Evolutionary conservation across 257 asterid species (phyloP), one percentile per base, ranked within the genome.

Genomic region (Thymus quinquecostatus): DNA sequence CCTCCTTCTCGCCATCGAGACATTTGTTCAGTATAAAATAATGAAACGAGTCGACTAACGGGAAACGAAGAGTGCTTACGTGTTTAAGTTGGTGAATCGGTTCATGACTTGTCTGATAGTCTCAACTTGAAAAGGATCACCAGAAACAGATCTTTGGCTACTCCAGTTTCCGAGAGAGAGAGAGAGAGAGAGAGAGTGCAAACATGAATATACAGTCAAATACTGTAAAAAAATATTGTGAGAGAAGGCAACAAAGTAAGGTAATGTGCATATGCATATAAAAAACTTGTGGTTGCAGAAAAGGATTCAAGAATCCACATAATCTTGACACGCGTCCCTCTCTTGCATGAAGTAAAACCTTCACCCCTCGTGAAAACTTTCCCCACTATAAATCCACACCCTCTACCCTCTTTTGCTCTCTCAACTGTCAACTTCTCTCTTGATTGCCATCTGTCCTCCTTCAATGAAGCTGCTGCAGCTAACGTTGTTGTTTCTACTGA

Each of bases 331-430:
- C 89, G 85, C 84, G 87, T 86, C 73, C 7, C 0, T 51, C 34
- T 41, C 60, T 78, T 57, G 73, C 82, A 71, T 55, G 75, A 48
- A 56, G 12, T 71, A 45, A 7, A 3, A 44, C 2, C 2, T 0
- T 11, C 32, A 63, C 12, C 48, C 4, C 30, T 32, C 29, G 55
- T 54, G 72, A 43, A 48, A 62, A 32, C 53, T 59, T 79, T 53
- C 29, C 8, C 29, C 8, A 49, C 44, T 85, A 89, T 89, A 89
- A 89, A 85, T 85, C 53, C 53, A 34, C 64, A 48, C 74, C 78
- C 75, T 76, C 82, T 60, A 47, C 78, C 76, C 74, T 50, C 84
- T 60, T 30, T 34, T 57, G 8, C 36, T 8, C 36, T 63, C 63
- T 58, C 67, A 48, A 48, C 63, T 66, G 68, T 61, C 75, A 68